Percentiles rank a stretch among this genome's conserved stretches.
Evolutionary conservation across 1,284 basidiomycete species (phyloP).

Genomic region (Neonothopanus nambi): DNA sequence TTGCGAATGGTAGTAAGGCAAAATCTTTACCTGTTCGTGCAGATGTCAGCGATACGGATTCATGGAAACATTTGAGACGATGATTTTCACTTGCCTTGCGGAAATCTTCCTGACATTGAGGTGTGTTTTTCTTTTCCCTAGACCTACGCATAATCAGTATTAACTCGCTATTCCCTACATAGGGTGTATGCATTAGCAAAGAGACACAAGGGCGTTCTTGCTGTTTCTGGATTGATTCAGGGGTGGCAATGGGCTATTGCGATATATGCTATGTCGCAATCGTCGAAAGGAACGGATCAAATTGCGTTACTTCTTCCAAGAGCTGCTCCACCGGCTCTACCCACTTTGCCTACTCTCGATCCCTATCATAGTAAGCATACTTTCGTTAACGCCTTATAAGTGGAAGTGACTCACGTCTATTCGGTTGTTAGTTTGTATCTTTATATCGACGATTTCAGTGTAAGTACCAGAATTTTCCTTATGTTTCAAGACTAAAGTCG

Average conservation of each 20-base stretch:
- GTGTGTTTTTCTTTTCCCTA: slow-evolving; percentile 5
- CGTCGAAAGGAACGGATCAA: slow-evolving; percentile 13
- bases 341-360: slow-evolving; percentile 14
- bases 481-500: too few species aligned
- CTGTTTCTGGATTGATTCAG: too few species aligned
- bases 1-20: background rate
- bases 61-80: slow-evolving; percentile 21
- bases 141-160: background rate
- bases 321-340: slow-evolving; percentile 1
- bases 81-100: slow-evolving; percentile 17
- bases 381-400: background rate
- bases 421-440: slow-evolving; percentile 14
- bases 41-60: slow-evolving; percentile 22
- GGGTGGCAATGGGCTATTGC: slow-evolving; percentile 18
- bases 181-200: slow-evolving; percentile 19
- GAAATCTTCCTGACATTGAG: slow-evolving; percentile 21
- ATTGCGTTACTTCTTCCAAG: slow-evolving; percentile 12
- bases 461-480: background rate
- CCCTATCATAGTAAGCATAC: slow-evolving; percentile 16
- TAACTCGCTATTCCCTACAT: background rate
- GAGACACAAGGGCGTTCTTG: too few species aligned
- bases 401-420: background rate
- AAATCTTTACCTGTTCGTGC: background rate
- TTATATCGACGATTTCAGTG: slow-evolving; percentile 12
- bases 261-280: slow-evolving; percentile 18